These are phyloP conservation scores for Suillus lakei DNA, from an alignment of 768 basidiomycete genomes.

Conservation along the genomic window DNA sequence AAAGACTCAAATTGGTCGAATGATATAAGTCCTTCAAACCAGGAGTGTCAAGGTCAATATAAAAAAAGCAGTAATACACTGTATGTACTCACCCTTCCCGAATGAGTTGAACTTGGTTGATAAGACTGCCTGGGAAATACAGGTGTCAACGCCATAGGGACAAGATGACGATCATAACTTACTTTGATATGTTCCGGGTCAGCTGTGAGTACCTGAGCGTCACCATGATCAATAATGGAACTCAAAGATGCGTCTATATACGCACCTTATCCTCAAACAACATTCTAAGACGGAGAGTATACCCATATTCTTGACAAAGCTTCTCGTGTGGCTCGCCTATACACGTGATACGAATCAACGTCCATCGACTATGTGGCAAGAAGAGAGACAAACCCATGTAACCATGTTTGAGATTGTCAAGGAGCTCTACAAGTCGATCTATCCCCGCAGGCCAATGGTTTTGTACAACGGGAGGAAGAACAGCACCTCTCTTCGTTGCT, in stretches of 20 bases:
- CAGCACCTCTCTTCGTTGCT: conserved; percentile 29
- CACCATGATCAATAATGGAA: not conserved
- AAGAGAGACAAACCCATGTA: conserved; percentile 32
- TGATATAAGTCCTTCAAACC: conserved; percentile 18
- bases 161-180: not conserved
- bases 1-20: conserved; percentile 31
- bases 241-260: conserved; percentile 3
- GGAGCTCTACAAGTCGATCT: conserved; percentile 30
- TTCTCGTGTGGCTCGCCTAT: conserved; percentile 35
- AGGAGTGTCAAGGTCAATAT: conserved; percentile 26
- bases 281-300: conserved; percentile 36
- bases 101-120: conserved; percentile 50
- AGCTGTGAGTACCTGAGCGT: conserved; percentile 44
- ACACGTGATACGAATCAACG: not conserved
- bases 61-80: conserved; percentile 12
- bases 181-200: conserved; percentile 56
- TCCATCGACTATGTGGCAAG: not conserved
- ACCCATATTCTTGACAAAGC: conserved; percentile 31
- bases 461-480: conserved; percentile 37
- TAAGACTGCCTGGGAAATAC: conserved; percentile 40
- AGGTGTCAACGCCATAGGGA: not conserved
- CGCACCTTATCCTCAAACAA: conserved; percentile 45
- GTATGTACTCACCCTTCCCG: conserved; percentile 43
- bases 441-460: conserved; percentile 43
- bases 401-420: conserved; percentile 29